These are phyloP conservation scores for Fusarium bulbicola DNA, from an alignment of 2,329 filamentous ascomycete genomes.

Conservation along the genomic window DNA sequence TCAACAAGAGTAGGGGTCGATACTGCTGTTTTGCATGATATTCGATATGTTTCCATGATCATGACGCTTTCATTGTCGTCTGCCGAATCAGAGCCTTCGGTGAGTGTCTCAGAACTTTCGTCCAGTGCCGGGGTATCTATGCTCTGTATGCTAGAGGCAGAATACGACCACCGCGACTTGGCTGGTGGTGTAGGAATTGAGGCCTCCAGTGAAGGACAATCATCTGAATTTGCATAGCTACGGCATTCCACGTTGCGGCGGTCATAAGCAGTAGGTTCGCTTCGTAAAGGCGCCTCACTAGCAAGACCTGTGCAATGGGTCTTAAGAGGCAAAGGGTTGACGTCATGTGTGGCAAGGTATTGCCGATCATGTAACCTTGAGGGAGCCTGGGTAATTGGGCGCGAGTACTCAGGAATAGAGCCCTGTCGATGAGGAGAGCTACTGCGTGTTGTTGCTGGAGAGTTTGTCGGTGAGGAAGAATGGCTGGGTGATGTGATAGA, in stretches of 20 bases:
- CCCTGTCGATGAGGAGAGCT: background rate
- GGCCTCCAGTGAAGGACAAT: background rate
- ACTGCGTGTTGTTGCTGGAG: background rate
- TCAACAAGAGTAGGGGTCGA: background rate
- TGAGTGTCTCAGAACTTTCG: background rate
- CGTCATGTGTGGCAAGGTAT: background rate
- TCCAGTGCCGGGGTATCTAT: background rate
- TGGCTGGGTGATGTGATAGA: background rate
- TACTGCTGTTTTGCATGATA: background rate
- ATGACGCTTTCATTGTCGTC: background rate
- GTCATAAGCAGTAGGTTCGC: background rate
- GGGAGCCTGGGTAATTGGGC: background rate
- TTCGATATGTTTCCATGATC: background rate
- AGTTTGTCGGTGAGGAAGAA: background rate
- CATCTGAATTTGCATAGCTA: background rate
- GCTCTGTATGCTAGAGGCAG: background rate
- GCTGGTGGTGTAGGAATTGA: background rate
- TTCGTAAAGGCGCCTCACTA: background rate
- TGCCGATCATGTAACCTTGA: background rate
- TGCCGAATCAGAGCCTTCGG: accelerated
- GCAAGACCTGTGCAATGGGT: background rate
- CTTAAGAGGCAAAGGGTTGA: accelerated
- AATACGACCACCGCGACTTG: background rate
- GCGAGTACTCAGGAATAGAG: background rate
- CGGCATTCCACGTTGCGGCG: background rate